Base-by-base conservation (phyloP, 2,329 filamentous ascomycete genomes). In the Exserohilum turcica region DNA sequence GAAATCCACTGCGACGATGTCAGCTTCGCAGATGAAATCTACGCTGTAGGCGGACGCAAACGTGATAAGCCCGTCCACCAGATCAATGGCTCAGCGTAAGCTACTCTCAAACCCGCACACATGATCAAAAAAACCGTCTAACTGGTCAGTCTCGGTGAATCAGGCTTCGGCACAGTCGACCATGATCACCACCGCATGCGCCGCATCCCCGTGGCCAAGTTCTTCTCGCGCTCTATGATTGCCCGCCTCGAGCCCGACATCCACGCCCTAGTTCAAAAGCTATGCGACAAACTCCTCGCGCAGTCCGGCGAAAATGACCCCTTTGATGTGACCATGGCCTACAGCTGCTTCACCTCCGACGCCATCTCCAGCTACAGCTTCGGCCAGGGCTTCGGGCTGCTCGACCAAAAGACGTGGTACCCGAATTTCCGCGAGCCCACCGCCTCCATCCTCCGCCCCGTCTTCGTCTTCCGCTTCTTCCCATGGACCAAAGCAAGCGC, bases 221-320 rank as follows among this genome's bases (percentile, higher is more conserved):
- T 74, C 64, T 76, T 76, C 56, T 74, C 71, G 0, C 60, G 59
- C n/a, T 44, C 58, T 9, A 67, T 64, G 61, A 67, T 68, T 10
- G 43, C 53, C 8, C 56, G 57, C 10, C 54, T 68, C 13, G 64
- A 68, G 33, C 66, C 66, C 2, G 61, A 65, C 12, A 52, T 68
- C 19, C 59, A 63, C 7, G 39, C 31, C 1, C 29, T 61, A 3
- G 63, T 64, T 10, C 56, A 65, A 12, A 61, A 65, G 33, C 60
- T 70, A 1, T 70, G 66, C 27, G 59, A 65, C 31, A 67, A 67
- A 33, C 50, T 67, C 1, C 64, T 67, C 3, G 44, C 53, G 9
- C 58, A 67, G 31, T 57, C 61, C 0, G 63, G 60, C 15, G 57
- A 57, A 4, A 43, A 54, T 0, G 40, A 57, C 10, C 29, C 57